phyloP scores from a whole-genome alignment of 2,329 filamentous ascomycete species.

The Beauveria varroae region DNA sequence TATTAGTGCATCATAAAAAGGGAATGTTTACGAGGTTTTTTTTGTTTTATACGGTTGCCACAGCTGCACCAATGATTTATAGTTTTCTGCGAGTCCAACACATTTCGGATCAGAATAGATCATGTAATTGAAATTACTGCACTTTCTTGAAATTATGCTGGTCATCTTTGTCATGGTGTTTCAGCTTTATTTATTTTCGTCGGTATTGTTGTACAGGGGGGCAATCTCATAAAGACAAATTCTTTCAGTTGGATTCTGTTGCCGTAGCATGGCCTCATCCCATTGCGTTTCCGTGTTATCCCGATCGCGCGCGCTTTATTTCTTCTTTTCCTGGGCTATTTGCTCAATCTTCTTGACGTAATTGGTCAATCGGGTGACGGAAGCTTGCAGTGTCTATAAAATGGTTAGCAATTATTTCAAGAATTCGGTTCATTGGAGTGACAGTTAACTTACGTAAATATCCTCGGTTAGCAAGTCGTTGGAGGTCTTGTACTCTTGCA shows the following conservation, averaged over 20 bases:
- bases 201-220: conserved; percentile 1
- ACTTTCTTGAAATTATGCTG: neutral
- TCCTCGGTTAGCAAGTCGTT: conserved; percentile 93
- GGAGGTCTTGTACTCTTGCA: conserved; percentile 87
- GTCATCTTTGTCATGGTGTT: neutral
- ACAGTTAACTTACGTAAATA: conserved; percentile 69
- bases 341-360: conserved; percentile 79
- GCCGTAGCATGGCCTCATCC: neutral
- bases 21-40: conserved; percentile 18
- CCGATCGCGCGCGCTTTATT: conserved; percentile 32
- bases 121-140: neutral
- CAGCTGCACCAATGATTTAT: conserved; percentile 4
- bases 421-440: neutral
- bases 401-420: neutral
- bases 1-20: conserved; percentile 17
- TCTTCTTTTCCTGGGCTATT: conserved; percentile 68
- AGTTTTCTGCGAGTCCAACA: conserved; percentile 6
- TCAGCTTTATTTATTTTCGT: neutral
- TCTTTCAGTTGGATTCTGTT: neutral
- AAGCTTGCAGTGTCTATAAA: conserved; percentile 70
- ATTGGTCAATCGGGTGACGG: conserved; percentile 76
- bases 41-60: conserved; percentile 9
- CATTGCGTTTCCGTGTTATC: neutral
- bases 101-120: conserved; percentile 9
- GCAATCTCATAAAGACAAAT: neutral